Evolutionary conservation across 495 filamentous ascomycete species (phyloP).

Genomic region (Annulohypoxylon stygium): DNA sequence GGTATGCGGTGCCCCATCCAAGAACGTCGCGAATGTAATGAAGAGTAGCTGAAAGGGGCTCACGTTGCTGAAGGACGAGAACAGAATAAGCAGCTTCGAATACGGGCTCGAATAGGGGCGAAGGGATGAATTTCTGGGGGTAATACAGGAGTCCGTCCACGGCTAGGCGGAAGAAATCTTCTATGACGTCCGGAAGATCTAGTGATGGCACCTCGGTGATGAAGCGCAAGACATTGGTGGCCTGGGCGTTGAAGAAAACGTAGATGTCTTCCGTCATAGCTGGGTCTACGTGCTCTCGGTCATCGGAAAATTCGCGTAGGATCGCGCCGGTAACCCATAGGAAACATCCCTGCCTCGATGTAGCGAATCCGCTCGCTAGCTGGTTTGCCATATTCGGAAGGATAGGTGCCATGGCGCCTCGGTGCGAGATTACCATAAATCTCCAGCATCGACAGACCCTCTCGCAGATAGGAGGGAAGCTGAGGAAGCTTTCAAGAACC

Average conservation of each 20-base stretch:
- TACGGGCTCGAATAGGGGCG: constrained; percentile 80
- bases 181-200: constrained; percentile 96
- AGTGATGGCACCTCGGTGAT: constrained; percentile 88
- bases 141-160: constrained; percentile 93
- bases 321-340: constrained; percentile 97
- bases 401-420: constrained; percentile 87
- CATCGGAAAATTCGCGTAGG: constrained; percentile 92
- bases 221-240: constrained; percentile 84
- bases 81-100: constrained; percentile 88
- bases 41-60: constrained; percentile 89
- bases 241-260: constrained; percentile 93
- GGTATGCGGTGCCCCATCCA: constrained; percentile 79
- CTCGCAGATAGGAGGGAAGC: constrained; percentile 89
- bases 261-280: constrained; percentile 91
- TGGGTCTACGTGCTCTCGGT: constrained; percentile 83
- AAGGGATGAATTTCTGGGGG: constrained; percentile 82
- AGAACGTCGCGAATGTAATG: constrained; percentile 96
- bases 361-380: constrained; percentile 84
- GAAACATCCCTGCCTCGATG: constrained; percentile 94
- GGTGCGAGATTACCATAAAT: constrained; percentile 94
- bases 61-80: constrained; percentile 86
- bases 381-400: constrained; percentile 88
- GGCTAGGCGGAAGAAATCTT: constrained; percentile 96
- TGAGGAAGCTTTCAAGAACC: constrained; percentile 86
- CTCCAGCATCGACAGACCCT: constrained; percentile 94